Conservation (phyloP, 202 grass and related monocot genomes). For the Elaeis oleifera region DNA sequence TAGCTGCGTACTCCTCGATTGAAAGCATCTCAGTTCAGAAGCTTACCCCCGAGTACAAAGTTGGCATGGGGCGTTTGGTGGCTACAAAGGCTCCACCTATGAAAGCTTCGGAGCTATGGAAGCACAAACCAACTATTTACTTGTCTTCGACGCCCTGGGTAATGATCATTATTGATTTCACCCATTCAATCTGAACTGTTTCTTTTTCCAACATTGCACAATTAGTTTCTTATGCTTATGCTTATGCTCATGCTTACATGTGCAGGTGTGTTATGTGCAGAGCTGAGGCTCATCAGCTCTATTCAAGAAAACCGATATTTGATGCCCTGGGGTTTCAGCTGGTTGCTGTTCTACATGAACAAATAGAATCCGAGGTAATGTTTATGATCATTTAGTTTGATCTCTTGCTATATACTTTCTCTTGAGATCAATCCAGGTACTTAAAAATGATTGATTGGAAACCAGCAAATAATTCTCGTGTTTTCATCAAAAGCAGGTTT, state of each 20-base stretch:
- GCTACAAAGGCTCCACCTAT: not conserved
- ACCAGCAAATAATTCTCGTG: too few species aligned
- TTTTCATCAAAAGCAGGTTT: too few species aligned
- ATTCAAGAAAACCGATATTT: not conserved
- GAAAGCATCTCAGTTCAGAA: conserved; percentile 5
- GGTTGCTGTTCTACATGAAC: conserved; percentile 1
- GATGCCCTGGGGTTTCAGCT: not conserved
- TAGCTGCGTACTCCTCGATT: not conserved
- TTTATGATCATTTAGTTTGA: not conserved
- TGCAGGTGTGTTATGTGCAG: conserved; percentile 1
- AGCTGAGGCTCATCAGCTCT: conserved; percentile 7
- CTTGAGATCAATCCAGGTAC: not conserved
- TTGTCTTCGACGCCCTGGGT: conserved; percentile 9
- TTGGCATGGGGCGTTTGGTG: not conserved
- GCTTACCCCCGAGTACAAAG: conserved; percentile 3
- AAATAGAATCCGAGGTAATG: not conserved
- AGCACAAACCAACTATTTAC: not conserved
- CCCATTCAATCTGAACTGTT: too few species aligned
- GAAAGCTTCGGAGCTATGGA: conserved; percentile 1
- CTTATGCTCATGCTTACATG: not conserved
- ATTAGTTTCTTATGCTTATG: too few species aligned
- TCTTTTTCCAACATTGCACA: too few species aligned
- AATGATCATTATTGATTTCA: not conserved
- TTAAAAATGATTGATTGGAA: too few species aligned
- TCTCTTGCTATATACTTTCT: not conserved